Evolutionary conservation across 2,329 filamentous ascomycete genomes (phyloP), one percentile per base, ranked within the genome.

Genomic region (Sporothrix sp.): DNA sequence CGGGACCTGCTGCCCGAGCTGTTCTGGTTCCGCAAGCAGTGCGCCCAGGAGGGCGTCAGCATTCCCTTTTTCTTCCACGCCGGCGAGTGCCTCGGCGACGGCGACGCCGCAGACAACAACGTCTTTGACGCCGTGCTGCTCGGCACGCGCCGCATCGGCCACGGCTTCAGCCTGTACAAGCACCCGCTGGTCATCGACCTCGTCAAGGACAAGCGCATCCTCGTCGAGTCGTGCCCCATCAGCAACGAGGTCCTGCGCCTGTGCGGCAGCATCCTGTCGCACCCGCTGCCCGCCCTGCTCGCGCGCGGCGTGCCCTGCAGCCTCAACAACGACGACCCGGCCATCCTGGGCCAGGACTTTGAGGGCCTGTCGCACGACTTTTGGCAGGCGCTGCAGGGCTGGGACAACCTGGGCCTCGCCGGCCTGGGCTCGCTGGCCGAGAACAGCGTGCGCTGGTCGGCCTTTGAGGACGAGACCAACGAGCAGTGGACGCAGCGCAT

Each of bases 51-150:
- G 60, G 80, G 78, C 2, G 78, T 96, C 33, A 80, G 88, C 45
- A 81, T 98, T 9, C 91, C 91, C 1, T 95, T 96, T 71, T 95
- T 95, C 72, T 94, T 97, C 71, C 90, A 96, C 64, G 90, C 91
- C 0, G 91, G 90, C 57, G 90, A 96, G 67, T 87, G 82, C 30
- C 78, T 95, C 1, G 88, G 87, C 21, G 69, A 73, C 54, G 89
- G 88, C 25, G 82, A 81, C 58, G 74, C 73, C 18, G 84, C 85
- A 0, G 90, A 96, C 61, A 61, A 69, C 54, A 96, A 96, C 65
- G 75, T 97, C 3, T 95, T 89, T 63, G 90, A 96, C 63, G 89
- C 89, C 1, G 76, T 97, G 13, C 70, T 96, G 8, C 76, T 97
- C 6, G 90, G 89, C 3, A 91, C 89, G 0, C 75, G 91, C 48